Base-by-base conservation (phyloP, 2,329 filamentous ascomycete species). In the Aspergillus pseudonomiae region DNA sequence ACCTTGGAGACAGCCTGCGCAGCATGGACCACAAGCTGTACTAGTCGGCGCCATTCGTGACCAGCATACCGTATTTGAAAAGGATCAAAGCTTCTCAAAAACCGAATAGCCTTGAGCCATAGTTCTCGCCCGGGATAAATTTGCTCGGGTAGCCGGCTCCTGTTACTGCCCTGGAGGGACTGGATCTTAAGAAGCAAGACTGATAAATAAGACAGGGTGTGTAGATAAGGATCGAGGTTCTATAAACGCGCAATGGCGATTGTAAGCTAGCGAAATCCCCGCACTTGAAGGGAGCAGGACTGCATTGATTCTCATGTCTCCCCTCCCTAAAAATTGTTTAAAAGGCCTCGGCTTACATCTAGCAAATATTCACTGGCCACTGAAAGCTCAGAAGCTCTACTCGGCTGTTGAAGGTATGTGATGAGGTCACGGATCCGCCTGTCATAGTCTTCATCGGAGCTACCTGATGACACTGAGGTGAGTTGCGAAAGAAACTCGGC, bases 141-240 rank as follows among this genome's bases (percentile, higher is more conserved):
- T 45, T 78, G 71, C 9, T 80, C 77, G 9, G 79, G 73, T 6
- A 79, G 68, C 36, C 68, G 68, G 62, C 75, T 66, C 41, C 78
- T 67, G 60, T 75, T 65, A 60, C 72, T 74, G 68, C 79, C 74
- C 70, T 79, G 72, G 36, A 71, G 39, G 48, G 65, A 74, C 45
- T 78, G 73, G 61, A 87, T 80, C 65, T 83, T 81, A 36, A 81
- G 79, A 54, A 81, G 74, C 43, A 91, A 79, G 54, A 85, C 79
- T 65, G 81, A 83, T 57, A 88, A 77, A 74, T 89, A 90, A 10
- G 85, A 80, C 65, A 90, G 81, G 21, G 85, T 85, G 73, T 90
- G 86, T 45, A 81, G 74, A 9, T 82, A 75, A 24, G 89, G 87
- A 68, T 89, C 81, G 63, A 89, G 68, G 41, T 69, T 62, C 72